Evolutionary conservation across 83 land plant genomes (phyloP), one percentile per base, ranked within the genome.

Genomic region (Picea abies): DNA sequence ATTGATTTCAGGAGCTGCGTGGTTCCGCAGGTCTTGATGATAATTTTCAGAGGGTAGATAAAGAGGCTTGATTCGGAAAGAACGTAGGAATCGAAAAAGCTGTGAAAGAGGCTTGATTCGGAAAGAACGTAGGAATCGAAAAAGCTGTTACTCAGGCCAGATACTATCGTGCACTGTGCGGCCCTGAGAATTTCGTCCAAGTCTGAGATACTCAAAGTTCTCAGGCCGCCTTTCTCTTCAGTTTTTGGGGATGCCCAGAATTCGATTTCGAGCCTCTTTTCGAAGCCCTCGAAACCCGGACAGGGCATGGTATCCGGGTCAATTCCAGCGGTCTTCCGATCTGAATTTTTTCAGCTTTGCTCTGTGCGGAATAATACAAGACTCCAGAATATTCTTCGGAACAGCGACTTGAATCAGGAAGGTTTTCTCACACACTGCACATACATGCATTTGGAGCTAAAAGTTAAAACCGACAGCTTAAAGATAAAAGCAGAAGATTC

Each of bases 11-110:
- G 88, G 16, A 96, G 89, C 66, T 90, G 93, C 66, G 99, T 96
- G 63, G 96, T 96, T 65, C 99, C 99, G 71, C 99, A 96, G 1
- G 99, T 96, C 84, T 96, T 96, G 90, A 96, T 90, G 82, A 96
- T 86, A 79, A 96, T 85, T 84, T 85, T 87, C 56, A 78, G 71
- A 0, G 96, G 97, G 86, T 95, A 96, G 25, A 96, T 84, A 81
- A 96, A 96, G 14, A 96, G 91, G 86, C 96, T 93, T 0, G 99
- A 96, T 82, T 96, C 99, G 0, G 99, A 96, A 6, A 96, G 85
- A 15, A 96, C 93, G 81, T 96, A 96, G 60, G 99, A 84, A 76
- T 96, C 99, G 73, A 96, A 87, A 60, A 83, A 67, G 4, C 25
- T 79, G 89, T 94, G n/a, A 81, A 96, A 96, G 14, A 96, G 91